phyloP scores from a whole-genome alignment of 169 alveolate genomes.

The Eimeria brunetti region DNA sequence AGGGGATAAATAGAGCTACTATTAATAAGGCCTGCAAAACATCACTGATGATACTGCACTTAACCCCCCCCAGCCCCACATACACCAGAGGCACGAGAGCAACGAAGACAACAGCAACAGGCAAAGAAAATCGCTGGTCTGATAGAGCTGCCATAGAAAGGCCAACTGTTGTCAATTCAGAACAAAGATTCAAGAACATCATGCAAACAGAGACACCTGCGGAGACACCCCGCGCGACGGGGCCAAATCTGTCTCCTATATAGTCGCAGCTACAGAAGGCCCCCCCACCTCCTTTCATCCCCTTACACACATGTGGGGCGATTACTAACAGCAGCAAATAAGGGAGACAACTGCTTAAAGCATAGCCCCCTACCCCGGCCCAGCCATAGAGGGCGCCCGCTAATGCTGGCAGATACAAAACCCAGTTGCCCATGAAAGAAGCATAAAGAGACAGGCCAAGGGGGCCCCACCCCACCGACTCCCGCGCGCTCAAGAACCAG shows the following conservation, averaged over 20 bases:
- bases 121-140: background rate
- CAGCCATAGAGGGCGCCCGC: slow-evolving; percentile 75
- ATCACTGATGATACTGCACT: slow-evolving; percentile 65
- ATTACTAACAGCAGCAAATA: slow-evolving; percentile 53
- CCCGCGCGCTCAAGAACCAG: slow-evolving; percentile 38
- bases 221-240: slow-evolving; percentile 25
- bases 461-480: slow-evolving; percentile 40
- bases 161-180: slow-evolving; percentile 80
- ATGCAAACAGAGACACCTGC: slow-evolving; percentile 54
- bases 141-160: slow-evolving; percentile 58
- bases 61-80: slow-evolving; percentile 70
- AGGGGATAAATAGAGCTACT: slow-evolving; percentile 14
- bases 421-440: slow-evolving; percentile 82
- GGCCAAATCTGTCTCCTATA: slow-evolving; percentile 66
- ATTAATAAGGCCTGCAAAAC: slow-evolving; percentile 47
- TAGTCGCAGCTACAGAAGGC: slow-evolving; percentile 74
- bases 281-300: background rate
- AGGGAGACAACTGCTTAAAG: slow-evolving; percentile 62
- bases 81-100: slow-evolving; percentile 73
- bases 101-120: slow-evolving; percentile 64
- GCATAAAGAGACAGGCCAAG: slow-evolving; percentile 73
- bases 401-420: slow-evolving; percentile 64
- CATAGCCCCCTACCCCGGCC: slow-evolving; percentile 71
- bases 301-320: slow-evolving; percentile 20
- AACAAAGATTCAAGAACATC: slow-evolving; percentile 68